A percentile compares a stretch with the other conserved stretches of the same genome.
Conservation (phyloP, 1,139 yeast species). For the Kodamaea suecica region DNA sequence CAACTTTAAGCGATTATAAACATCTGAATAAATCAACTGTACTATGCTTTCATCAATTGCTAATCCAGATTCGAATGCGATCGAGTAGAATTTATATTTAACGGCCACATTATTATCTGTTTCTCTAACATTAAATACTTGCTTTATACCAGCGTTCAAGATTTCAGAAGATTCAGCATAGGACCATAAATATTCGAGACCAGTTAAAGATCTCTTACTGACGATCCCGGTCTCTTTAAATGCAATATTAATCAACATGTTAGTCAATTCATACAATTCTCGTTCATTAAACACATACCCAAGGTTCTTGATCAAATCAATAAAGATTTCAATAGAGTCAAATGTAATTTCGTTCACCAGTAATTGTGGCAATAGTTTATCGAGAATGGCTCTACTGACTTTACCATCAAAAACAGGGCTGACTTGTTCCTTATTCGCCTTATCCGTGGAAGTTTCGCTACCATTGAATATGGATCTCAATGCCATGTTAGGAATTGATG, state of each 20-base stretch:
- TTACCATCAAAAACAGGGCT: conserved; percentile 11
- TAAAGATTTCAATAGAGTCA: conserved; percentile 63
- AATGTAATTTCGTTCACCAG: conserved; percentile 33
- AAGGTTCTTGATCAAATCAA: conserved; percentile 54
- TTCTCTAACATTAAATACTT: conserved; percentile 4
- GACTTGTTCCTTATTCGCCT: conserved; percentile 1
- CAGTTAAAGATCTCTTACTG: conserved; percentile 53
- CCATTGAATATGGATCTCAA: conserved; percentile 56
- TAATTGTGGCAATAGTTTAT: conserved; percentile 13
- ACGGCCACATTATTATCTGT: conserved; percentile 7
- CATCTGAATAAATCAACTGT: conserved; percentile 10
- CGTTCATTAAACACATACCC: conserved; percentile 46
- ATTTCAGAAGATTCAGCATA: conserved; percentile 20
- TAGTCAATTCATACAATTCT: conserved; percentile 39
- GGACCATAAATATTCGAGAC: conserved; percentile 48
- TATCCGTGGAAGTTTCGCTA: neutral
- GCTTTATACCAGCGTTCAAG: conserved; percentile 13
- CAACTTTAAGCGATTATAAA: conserved; percentile 23
- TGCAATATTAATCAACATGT: conserved; percentile 36
- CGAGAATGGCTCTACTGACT: conserved; percentile 20
- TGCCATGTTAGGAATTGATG: conserved; percentile 69
- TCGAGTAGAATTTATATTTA: conserved; percentile 14
- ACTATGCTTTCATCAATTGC: conserved; percentile 9
- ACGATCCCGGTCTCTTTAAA: conserved; percentile 47
- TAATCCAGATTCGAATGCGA: conserved; percentile 9